Percentiles rank a stretch among this genome's conserved stretches.
These are phyloP conservation scores for Nigrograna mackinnonii DNA, from an alignment of 2,329 filamentous ascomycete species.

Conservation along the genomic window DNA sequence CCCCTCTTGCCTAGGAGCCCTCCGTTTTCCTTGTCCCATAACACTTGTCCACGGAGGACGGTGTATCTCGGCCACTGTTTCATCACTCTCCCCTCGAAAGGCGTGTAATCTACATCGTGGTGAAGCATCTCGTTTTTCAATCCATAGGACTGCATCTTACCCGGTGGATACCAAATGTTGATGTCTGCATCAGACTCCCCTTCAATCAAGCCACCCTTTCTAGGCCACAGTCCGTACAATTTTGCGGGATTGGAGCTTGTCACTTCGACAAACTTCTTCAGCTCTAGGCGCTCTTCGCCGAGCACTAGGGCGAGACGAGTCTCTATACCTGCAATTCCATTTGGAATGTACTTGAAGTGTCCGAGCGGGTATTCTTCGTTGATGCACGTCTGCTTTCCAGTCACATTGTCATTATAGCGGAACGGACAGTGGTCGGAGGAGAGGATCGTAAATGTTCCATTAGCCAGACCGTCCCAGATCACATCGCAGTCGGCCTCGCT, in stretches of 20 bases:
- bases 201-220: slow-evolving; percentile 54
- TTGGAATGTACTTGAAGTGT: slow-evolving; percentile 61
- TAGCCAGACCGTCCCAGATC: slow-evolving; percentile 55
- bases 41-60: slow-evolving; percentile 60
- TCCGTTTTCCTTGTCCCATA: slow-evolving; percentile 60
- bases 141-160: slow-evolving; percentile 44
- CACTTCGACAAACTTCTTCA: slow-evolving; percentile 59
- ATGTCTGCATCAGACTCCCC: slow-evolving; percentile 60
- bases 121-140: slow-evolving; percentile 60
- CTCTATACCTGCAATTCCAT: slow-evolving; percentile 62
- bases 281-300: slow-evolving; percentile 39
- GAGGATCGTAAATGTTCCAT: slow-evolving; percentile 58
- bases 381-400: slow-evolving; percentile 54
- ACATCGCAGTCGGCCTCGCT: slow-evolving; percentile 51
- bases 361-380: slow-evolving; percentile 47
- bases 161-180: slow-evolving; percentile 58
- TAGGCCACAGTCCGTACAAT: slow-evolving; percentile 58
- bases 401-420: slow-evolving; percentile 47
- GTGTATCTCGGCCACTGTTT: slow-evolving; percentile 66
- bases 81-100: slow-evolving; percentile 61
- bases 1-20: slow-evolving; percentile 55
- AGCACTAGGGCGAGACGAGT: slow-evolving; percentile 57
- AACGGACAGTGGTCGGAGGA: slow-evolving; percentile 57
- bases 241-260: slow-evolving; percentile 60
- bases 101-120: slow-evolving; percentile 66